Evolutionary conservation across 345 rosid species (phyloP).

Genomic region (Angophora floribunda): DNA sequence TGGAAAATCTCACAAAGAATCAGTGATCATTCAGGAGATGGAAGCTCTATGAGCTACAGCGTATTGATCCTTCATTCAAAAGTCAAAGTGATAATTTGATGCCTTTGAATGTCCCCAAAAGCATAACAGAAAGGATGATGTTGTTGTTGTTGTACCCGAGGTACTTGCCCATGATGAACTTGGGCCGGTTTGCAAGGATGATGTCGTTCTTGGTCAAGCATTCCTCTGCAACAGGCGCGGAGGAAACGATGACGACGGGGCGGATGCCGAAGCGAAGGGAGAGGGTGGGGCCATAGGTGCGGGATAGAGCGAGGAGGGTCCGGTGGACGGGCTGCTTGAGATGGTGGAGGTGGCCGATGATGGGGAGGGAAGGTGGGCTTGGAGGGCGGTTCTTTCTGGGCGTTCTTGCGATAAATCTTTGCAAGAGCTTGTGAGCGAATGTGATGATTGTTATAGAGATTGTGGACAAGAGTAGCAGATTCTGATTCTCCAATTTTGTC

Average conservation of each 20-base stretch:
- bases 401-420: not conserved
- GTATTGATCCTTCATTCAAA: constrained; percentile 55
- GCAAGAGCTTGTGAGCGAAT: not conserved
- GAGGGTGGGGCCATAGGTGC: constrained; percentile 20
- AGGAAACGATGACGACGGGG: constrained; percentile 18
- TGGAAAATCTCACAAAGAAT: too few relatives aligned
- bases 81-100: too few relatives aligned
- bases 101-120: too few relatives aligned
- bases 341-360: constrained; percentile 47
- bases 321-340: constrained; percentile 30
- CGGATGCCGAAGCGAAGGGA: constrained; percentile 27
- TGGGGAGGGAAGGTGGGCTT: constrained; percentile 28
- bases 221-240: constrained; percentile 17
- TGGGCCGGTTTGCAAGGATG: constrained; percentile 42
- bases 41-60: too few relatives aligned
- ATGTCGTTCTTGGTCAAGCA: constrained; percentile 49
- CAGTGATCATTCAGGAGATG: too few relatives aligned
- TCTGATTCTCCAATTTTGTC: not conserved
- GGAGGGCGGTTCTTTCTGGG: constrained; percentile 26
- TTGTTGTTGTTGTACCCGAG: constrained; percentile 25
- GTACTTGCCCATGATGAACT: constrained; percentile 8
- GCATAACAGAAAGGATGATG: too few relatives aligned
- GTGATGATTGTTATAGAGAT: not conserved
- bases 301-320: constrained; percentile 14
- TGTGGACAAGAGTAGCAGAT: not conserved